Percentiles rank a stretch among this genome's conserved stretches.
Conservation (phyloP, 805 yeast genomes). For the Kodamaea leandrae region DNA sequence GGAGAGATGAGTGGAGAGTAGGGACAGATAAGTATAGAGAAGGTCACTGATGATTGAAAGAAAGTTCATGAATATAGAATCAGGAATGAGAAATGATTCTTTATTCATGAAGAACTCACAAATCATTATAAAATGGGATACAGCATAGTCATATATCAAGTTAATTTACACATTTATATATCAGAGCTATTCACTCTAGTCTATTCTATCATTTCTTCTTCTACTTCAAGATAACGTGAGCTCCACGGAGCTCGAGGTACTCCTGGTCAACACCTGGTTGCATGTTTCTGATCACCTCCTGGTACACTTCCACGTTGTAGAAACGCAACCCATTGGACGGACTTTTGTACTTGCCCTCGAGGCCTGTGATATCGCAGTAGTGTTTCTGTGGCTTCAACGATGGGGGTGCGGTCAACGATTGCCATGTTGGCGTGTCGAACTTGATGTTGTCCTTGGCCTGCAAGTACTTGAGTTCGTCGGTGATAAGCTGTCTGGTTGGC, state of each 20-base stretch:
- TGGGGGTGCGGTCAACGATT: constrained; percentile 81
- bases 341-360: constrained; percentile 70
- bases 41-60: too few species aligned
- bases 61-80: too few species aligned
- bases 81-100: too few species aligned
- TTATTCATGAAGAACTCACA: too few species aligned
- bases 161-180: too few species aligned
- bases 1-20: too few species aligned
- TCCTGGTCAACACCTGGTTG: constrained; percentile 93
- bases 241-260: constrained; percentile 81
- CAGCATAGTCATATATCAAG: too few species aligned
- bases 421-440: constrained; percentile 61
- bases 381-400: constrained; percentile 74
- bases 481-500: constrained; percentile 65
- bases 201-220: neutral
- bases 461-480: constrained; percentile 74
- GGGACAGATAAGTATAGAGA: too few species aligned
- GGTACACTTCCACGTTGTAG: constrained; percentile 78
- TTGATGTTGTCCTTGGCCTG: constrained; percentile 39
- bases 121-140: too few species aligned
- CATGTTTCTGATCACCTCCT: constrained; percentile 68
- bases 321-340: constrained; percentile 75
- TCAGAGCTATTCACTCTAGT: too few species aligned
- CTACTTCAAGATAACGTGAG: constrained; percentile 73
- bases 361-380: constrained; percentile 92